These are phyloP conservation scores for Thelephora aurantiotincta DNA, from an alignment of 768 basidiomycete species.

Conservation along the genomic window DNA sequence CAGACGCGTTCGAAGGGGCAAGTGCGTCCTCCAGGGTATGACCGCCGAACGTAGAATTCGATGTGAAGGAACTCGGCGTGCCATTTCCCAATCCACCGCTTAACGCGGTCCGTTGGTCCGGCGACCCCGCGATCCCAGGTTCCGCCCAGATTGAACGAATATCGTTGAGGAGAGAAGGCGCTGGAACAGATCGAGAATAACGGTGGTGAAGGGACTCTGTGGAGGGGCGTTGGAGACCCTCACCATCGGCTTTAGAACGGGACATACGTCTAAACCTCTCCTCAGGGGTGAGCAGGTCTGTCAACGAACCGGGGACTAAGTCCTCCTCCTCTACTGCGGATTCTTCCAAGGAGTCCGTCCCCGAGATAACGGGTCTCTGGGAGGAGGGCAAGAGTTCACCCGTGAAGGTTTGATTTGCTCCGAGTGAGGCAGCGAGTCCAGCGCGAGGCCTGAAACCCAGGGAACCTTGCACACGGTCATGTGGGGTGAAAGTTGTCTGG, in stretches of 20 bases:
- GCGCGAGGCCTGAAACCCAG: conserved; percentile 25
- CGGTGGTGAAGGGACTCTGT: conserved; percentile 35
- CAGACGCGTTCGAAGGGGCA: conserved; percentile 66
- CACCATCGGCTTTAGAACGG: conserved; percentile 36
- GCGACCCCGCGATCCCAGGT: conserved; percentile 21
- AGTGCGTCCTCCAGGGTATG: conserved; percentile 28
- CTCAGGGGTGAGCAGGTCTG: conserved; percentile 79
- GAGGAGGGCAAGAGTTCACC: not conserved
- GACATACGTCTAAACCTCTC: conserved; percentile 77
- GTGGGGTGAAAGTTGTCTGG: conserved; percentile 37
- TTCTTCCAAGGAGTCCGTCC: conserved; percentile 3
- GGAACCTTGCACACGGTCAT: conserved; percentile 13
- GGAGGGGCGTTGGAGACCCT: conserved; percentile 11
- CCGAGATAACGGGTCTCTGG: conserved; percentile 5
- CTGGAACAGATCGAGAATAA: conserved; percentile 76
- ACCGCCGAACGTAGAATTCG: conserved; percentile 25
- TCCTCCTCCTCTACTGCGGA: conserved; percentile 59
- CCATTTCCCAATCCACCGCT: conserved; percentile 20
- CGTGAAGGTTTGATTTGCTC: conserved; percentile 31
- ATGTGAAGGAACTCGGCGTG: conserved; percentile 41
- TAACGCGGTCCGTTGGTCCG: conserved; percentile 14
- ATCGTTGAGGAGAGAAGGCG: conserved; percentile 60
- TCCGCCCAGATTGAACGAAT: conserved; percentile 77
- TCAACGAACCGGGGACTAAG: conserved; percentile 71
- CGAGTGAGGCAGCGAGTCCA: conserved; percentile 53